Conservation (phyloP, 495 filamentous ascomycete genomes). For the Recurvomyces mirabilis region DNA sequence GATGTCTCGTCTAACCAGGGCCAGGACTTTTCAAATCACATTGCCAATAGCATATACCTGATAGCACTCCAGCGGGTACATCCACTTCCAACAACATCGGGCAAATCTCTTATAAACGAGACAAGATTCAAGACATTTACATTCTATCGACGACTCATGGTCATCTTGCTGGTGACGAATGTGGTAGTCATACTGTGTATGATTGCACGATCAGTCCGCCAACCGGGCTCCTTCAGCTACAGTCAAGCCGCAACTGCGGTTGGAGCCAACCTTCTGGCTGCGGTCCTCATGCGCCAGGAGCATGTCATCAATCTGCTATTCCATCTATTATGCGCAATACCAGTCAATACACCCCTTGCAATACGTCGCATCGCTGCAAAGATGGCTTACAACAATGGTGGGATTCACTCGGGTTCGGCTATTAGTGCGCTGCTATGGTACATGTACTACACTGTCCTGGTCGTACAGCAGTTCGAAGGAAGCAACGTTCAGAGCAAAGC, state of each 20-base stretch:
- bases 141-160: constrained; percentile 25
- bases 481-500: background rate
- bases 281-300: constrained; percentile 34
- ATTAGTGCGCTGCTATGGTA: constrained; percentile 28
- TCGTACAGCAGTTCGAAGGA: constrained; percentile 12
- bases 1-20: background rate
- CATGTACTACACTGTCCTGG: constrained; percentile 10
- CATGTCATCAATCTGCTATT: constrained; percentile 28
- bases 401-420: constrained; percentile 23
- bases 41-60: constrained; percentile 2
- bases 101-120: no score
- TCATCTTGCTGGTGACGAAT: constrained; percentile 34
- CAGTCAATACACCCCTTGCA: constrained; percentile 15
- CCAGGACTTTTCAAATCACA: background rate
- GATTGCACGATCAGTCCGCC: constrained; percentile 22
- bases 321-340: constrained; percentile 16
- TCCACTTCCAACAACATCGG: constrained; percentile 1
- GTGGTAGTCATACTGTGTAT: constrained; percentile 32
- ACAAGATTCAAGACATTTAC: no score
- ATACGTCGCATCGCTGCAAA: constrained; percentile 22
- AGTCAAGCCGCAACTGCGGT: constrained; percentile 32
- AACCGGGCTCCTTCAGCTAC: constrained; percentile 24
- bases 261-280: constrained; percentile 34
- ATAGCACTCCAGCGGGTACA: background rate
- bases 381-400: constrained; percentile 25